Conservation (phyloP, 2,329 filamentous ascomycete genomes). For the Colletotrichum shisoi region DNA sequence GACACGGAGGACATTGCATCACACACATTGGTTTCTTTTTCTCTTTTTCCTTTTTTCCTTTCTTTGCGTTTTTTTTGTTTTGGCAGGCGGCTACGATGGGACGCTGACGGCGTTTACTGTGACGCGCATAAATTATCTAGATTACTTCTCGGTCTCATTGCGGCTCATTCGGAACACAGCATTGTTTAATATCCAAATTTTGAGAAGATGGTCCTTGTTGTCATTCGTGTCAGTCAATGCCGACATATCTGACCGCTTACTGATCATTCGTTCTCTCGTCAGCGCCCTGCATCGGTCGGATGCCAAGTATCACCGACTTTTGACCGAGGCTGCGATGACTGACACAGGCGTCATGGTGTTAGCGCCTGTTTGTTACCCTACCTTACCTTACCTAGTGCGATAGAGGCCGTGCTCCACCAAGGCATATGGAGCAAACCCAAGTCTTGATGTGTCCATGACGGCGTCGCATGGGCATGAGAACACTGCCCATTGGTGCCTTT, state of each 20-base stretch:
- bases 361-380: no score
- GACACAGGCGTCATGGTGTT: constrained; percentile 3
- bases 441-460: constrained; percentile 22
- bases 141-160: constrained; percentile 17
- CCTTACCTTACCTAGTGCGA: constrained; percentile 4
- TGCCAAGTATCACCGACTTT: not conserved
- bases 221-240: not conserved
- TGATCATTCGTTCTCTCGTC: not conserved
- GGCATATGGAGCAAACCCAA: not conserved
- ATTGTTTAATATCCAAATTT: constrained; percentile 14
- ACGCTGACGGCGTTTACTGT: constrained; percentile 29
- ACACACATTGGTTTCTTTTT: not conserved
- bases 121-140: constrained; percentile 23
- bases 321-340: not conserved
- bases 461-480: not conserved
- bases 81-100: constrained; percentile 2
- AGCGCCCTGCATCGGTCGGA: not conserved
- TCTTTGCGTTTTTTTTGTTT: not conserved
- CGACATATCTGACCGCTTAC: not conserved
- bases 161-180: constrained; percentile 13
- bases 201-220: not conserved
- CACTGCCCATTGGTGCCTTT: not conserved
- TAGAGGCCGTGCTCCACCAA: not conserved
- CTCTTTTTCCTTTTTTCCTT: no score
- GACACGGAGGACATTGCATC: constrained; percentile 9